Conservation (phyloP, 345 rosid species). For the Populus nigra region DNA sequence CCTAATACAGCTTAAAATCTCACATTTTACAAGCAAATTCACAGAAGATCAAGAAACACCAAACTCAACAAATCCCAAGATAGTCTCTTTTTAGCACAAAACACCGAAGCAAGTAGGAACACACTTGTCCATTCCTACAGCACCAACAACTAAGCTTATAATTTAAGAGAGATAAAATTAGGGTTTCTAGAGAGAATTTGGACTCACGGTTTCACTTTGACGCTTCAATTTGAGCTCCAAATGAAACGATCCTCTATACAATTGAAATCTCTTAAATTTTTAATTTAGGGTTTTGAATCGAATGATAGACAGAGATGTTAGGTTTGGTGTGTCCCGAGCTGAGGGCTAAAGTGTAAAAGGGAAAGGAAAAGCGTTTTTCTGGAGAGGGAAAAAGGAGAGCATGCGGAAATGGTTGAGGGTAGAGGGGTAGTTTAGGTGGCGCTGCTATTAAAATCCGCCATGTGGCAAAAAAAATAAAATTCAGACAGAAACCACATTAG, state of each 20-base stretch:
- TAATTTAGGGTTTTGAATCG: not conserved
- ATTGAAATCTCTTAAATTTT: not conserved
- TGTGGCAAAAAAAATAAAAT: not conserved
- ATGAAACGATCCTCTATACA: slow-evolving; percentile 12
- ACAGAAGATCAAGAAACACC: slow-evolving; percentile 25
- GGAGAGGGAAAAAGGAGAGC: not conserved
- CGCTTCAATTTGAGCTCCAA: slow-evolving; percentile 32
- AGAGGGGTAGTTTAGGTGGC: not conserved
- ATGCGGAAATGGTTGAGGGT: not conserved
- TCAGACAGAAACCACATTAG: not conserved
- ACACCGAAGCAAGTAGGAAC: slow-evolving; percentile 15
- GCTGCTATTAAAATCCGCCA: not conserved
- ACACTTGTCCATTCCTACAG: slow-evolving; percentile 1
- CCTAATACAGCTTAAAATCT: not conserved
- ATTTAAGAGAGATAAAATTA: slow-evolving; percentile 13
- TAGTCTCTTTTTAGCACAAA: not conserved
- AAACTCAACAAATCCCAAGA: not conserved
- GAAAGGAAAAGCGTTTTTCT: not conserved
- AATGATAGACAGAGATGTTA: not conserved
- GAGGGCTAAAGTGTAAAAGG: not conserved
- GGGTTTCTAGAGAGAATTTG: slow-evolving; percentile 37
- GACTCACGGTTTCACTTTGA: slow-evolving; percentile 37
- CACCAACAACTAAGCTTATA: slow-evolving; percentile 1
- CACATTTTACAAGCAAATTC: not conserved
- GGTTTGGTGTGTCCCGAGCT: not conserved